Evolutionary conservation across 176 grass and related monocot species (phyloP), one percentile per base, ranked within the genome.

Genomic region (Saccharum officinarum): DNA sequence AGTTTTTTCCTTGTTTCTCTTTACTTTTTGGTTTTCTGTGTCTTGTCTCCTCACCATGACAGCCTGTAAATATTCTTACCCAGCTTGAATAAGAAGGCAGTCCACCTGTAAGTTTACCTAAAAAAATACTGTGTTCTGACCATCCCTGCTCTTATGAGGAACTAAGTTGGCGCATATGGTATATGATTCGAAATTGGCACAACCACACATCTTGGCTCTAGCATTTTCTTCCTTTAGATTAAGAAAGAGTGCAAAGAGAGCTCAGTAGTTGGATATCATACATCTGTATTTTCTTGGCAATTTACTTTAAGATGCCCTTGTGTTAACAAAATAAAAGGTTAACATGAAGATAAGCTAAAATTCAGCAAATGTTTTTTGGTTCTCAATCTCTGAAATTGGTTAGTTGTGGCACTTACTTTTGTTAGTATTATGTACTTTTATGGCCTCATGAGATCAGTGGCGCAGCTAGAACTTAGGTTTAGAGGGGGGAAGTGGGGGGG

Each of bases 171-270:
- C 17, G 15, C 25, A 31, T 28, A 30, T 68, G 46, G 15, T 33
- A 63, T 28, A 22, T 26, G 44, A 41, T 71, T 71, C 28, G 26
- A 38, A 79, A 45, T 68, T 18, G 25, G 8, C 26, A 26, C 59
- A 57, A 25, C 22, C 65, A 26, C 69, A 25, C 47, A 50, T 64
- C 78, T 52, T 11, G 44, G 44, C 77, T 77, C 62, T n/a, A 49
- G 22, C 3, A 4, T 49, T 79, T 13, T 70, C 66, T 79, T 63
- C 28, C 14, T 61, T 79, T 62, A 37, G 34, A 25, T 1, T 28
- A 80, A 39, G 18, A 73, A 71, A 64, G 76, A 2, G 76, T 65
- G 22, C 9, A 80, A 63, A 73, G n/a, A 64, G 69, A 69, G 37
- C 11, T 83, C 28, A 30, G 45, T 55, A 18, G 11, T 7, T 41